Conservation (phyloP, 495 filamentous ascomycete species). For the Extremus antarcticus region DNA sequence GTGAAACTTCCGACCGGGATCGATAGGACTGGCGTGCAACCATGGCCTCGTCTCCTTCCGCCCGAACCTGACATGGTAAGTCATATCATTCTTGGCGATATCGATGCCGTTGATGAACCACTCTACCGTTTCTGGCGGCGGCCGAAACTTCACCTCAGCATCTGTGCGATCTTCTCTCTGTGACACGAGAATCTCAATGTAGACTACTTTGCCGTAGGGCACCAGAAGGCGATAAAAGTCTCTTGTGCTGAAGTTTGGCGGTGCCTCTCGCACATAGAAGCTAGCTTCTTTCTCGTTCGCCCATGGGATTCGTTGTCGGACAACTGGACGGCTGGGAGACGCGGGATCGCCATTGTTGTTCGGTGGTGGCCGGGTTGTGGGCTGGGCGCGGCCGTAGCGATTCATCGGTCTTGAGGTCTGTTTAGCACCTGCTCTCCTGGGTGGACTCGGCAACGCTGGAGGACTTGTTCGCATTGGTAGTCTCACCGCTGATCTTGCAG, state of each 20-base stretch:
- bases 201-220: conserved; percentile 11
- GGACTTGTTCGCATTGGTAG: not conserved
- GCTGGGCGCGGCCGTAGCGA: not conserved
- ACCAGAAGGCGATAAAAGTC: conserved; percentile 17
- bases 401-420: not conserved
- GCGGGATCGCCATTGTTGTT: not conserved
- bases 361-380: not conserved
- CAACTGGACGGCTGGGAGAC: not conserved
- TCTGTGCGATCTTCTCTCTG: not conserved
- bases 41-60: not conserved
- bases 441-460: not conserved
- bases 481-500: not conserved
- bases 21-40: conserved; percentile 20
- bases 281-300: not conserved
- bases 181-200: conserved; percentile 15
- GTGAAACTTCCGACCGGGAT: conserved; percentile 14
- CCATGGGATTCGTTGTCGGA: not conserved
- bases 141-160: conserved; percentile 19
- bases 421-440: not conserved
- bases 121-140: not conserved
- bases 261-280: conserved; percentile 11
- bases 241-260: conserved; percentile 6
- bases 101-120: not conserved
- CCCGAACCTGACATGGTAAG: not conserved
- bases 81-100: not conserved